phyloP scores from a whole-genome alignment of 768 basidiomycete genomes.

The Lentinula sp. region DNA sequence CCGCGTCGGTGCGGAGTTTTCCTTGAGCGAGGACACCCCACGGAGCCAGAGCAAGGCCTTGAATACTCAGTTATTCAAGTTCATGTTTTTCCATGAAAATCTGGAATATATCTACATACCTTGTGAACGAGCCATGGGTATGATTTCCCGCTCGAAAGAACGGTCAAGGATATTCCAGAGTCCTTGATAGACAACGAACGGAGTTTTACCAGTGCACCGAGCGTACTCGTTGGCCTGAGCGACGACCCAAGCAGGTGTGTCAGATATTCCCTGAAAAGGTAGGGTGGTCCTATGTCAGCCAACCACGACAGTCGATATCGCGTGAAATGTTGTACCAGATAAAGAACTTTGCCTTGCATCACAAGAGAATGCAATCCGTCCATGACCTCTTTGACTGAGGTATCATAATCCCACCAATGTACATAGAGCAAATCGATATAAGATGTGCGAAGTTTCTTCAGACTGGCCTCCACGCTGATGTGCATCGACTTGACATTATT shows the following conservation, averaged over 20 bases:
- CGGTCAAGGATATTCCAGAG: conserved; percentile 25
- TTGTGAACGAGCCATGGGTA: conserved; percentile 24
- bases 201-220: conserved; percentile 31
- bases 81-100: neutral
- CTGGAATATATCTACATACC: neutral
- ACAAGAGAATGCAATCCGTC: conserved; percentile 36
- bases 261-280: conserved; percentile 17
- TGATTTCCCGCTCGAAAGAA: conserved; percentile 39
- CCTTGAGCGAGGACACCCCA: conserved; percentile 27
- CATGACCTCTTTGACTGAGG: conserved; percentile 42
- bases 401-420: conserved; percentile 47
- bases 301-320: no score
- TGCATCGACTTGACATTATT: conserved; percentile 33
- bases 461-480: conserved; percentile 14
- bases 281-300: neutral
- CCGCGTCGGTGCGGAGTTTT: conserved; percentile 21
- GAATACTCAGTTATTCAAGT: neutral
- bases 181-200: conserved; percentile 42
- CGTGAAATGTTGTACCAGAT: conserved; percentile 20
- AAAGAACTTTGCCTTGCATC: conserved; percentile 36
- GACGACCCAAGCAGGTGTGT: conserved; percentile 33
- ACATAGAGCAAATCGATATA: conserved; percentile 56
- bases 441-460: conserved; percentile 45
- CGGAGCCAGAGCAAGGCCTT: conserved; percentile 29
- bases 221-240: conserved; percentile 35